phyloP scores from a whole-genome alignment of 116 monocot genomes.

The Cymodocea nodosa region DNA sequence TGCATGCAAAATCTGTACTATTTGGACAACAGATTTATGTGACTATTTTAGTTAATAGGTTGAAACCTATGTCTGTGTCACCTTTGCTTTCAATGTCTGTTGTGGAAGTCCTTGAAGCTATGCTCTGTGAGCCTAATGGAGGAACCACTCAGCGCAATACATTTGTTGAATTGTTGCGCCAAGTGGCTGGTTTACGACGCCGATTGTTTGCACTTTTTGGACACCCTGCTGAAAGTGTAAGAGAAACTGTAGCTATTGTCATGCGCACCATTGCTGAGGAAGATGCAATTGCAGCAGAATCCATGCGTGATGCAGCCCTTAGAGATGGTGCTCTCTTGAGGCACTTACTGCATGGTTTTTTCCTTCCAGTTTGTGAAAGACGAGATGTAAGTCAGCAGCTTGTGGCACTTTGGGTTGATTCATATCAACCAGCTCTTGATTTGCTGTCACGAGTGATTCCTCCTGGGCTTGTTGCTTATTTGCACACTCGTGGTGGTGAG shows the following conservation, averaged over 20 bases:
- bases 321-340: slow-evolving; percentile 98
- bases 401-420: slow-evolving; percentile 99
- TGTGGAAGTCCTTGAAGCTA: slow-evolving; percentile 96
- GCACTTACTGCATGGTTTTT: slow-evolving; percentile 90
- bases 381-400: slow-evolving; percentile 94
- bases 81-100: slow-evolving; percentile 88
- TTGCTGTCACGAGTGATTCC: slow-evolving; percentile 94
- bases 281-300: slow-evolving; percentile 99
- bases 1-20: slow-evolving; percentile 96
- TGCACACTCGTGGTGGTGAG: slow-evolving; percentile 73
- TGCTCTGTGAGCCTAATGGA: slow-evolving; percentile 95
- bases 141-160: slow-evolving; percentile 96
- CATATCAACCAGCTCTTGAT: slow-evolving; percentile 96
- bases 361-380: slow-evolving; percentile 74
- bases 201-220: slow-evolving; percentile 91
- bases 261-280: slow-evolving; percentile 99
- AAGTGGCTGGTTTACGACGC: slow-evolving; percentile 87
- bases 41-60: slow-evolving; percentile 78
- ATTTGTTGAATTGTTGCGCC: slow-evolving; percentile 92
- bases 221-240: slow-evolving; percentile 93
- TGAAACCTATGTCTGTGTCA: slow-evolving; percentile 80
- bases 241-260: slow-evolving; percentile 89
- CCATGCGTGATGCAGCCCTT: slow-evolving; percentile 98
- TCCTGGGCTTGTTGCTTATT: slow-evolving; percentile 98
- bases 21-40: slow-evolving; percentile 69